phyloP scores from a whole-genome alignment of 163 green algal genomes.

The Scenedesmus sp. region DNA sequence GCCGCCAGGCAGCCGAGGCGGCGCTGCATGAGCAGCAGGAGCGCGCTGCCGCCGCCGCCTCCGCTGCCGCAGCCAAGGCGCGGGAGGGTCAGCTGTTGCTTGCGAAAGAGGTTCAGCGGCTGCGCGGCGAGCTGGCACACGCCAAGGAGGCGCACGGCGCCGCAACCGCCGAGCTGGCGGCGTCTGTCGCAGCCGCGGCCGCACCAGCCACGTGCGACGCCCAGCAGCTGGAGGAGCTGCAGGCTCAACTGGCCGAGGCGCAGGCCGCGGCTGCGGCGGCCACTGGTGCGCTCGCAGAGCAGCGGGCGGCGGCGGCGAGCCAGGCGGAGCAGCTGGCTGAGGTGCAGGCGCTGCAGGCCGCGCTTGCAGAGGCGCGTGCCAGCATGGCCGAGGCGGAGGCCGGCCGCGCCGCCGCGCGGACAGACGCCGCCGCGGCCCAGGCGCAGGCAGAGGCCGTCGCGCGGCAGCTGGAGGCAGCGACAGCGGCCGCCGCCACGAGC shows the following conservation, averaged over 20 bases:
- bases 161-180: conserved; percentile 5
- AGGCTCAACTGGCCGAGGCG: background rate
- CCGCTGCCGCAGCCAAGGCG: conserved; percentile 33
- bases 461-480: no score
- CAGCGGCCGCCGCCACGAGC: no score
- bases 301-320: background rate
- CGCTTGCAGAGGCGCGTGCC: no score
- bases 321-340: background rate
- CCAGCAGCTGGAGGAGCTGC: conserved; percentile 15
- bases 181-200: background rate
- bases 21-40: background rate
- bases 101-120: conserved; percentile 48
- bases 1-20: background rate
- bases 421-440: no score
- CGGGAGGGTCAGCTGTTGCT: conserved; percentile 40
- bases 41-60: conserved; percentile 3
- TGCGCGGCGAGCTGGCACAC: conserved; percentile 23
- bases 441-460: no score
- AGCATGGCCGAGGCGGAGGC: no score
- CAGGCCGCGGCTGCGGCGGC: background rate
- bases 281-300: background rate
- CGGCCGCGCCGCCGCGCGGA: no score
- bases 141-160: conserved; percentile 19
- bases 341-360: background rate
- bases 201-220: background rate